Percentiles rank a stretch among this genome's conserved stretches.
Evolutionary conservation across 2,329 filamentous ascomycete genomes (phyloP).

Genomic region (Aspergillus awamori): DNA sequence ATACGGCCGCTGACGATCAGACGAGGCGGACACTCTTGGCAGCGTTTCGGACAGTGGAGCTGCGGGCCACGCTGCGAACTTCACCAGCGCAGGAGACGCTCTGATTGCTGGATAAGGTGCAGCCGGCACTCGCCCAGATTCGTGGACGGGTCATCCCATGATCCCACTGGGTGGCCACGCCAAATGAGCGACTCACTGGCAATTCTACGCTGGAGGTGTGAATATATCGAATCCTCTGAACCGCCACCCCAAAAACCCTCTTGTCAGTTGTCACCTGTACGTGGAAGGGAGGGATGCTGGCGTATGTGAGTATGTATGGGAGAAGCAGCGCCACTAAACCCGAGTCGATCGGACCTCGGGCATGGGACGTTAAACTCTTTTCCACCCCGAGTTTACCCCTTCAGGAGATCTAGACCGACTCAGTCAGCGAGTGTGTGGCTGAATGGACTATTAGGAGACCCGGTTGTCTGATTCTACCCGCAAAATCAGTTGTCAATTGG

Average conservation of each 20-base stretch:
- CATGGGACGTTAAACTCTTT: background rate
- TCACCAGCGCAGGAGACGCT: conserved; percentile 9
- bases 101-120: conserved; percentile 16
- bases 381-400: background rate
- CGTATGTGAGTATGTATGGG: background rate
- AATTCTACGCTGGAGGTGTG: background rate
- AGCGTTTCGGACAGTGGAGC: conserved; percentile 27
- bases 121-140: background rate
- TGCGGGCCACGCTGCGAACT: conserved; percentile 13
- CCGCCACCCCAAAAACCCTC: background rate
- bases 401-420: conserved; percentile 3
- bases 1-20: conserved; percentile 26
- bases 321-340: background rate
- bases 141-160: background rate
- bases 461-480: conserved; percentile 1
- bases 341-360: background rate
- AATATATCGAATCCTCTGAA: background rate
- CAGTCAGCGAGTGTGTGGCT: background rate
- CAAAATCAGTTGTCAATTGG: conserved; percentile 8
- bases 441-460: background rate
- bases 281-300: background rate
- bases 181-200: background rate
- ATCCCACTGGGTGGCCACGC: background rate
- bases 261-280: background rate
- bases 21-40: conserved; percentile 29